phyloP scores from a whole-genome alignment of 1,139 yeast species.

The Suhomyces maxii region DNA sequence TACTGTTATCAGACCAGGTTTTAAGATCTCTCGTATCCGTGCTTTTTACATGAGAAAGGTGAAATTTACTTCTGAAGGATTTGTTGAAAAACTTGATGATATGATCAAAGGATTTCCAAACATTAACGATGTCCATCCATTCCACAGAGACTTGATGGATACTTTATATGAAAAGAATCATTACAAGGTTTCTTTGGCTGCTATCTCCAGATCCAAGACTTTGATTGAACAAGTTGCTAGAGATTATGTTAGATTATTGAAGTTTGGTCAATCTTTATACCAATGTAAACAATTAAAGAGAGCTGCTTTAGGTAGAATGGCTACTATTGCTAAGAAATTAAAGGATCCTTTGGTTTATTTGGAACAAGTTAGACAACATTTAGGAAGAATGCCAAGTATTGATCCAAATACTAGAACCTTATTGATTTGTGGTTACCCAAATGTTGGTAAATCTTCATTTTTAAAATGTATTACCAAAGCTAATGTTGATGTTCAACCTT shows the following conservation, averaged over 20 bases:
- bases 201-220: constrained; percentile 89
- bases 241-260: constrained; percentile 89
- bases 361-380: constrained; percentile 98
- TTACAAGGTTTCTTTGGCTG: constrained; percentile 95
- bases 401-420: constrained; percentile 98
- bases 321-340: constrained; percentile 90
- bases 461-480: constrained; percentile 93
- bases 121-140: constrained; percentile 96
- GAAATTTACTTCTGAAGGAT: constrained; percentile 93
- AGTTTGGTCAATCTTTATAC: constrained; percentile 95
- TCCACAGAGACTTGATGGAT: constrained; percentile 96
- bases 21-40: constrained; percentile 92
- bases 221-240: constrained; percentile 93
- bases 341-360: constrained; percentile 90
- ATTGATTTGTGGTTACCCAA: constrained; percentile 97
- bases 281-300: constrained; percentile 98
- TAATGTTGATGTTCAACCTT: constrained; percentile 98
- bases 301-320: constrained; percentile 99
- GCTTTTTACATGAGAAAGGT: constrained; percentile 99
- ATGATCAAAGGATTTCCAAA: constrained; percentile 89
- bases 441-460: constrained; percentile 97
- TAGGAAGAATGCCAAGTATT: constrained; percentile 96
- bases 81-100: constrained; percentile 86
- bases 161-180: constrained; percentile 97
- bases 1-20: constrained; percentile 95